Base-by-base conservation (phyloP, 805 yeast genomes). In the Kodamaea neixiangensis region DNA sequence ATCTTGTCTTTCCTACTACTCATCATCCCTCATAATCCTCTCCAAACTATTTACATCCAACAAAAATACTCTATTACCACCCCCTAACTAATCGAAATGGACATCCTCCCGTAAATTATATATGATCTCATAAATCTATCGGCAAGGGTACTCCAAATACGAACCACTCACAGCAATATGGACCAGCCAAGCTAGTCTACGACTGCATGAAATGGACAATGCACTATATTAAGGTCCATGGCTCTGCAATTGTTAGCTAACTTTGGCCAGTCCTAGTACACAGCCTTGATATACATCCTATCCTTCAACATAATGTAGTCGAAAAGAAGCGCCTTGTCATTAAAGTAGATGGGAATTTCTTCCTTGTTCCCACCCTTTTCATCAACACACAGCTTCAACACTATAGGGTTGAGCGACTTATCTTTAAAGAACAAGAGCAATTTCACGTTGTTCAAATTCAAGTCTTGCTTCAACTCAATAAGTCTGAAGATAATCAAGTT, bases 241-340 rank as follows among this genome's bases (percentile, higher is more conserved):
- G 31, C 31, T 25, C 31, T 37, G 41, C 41, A 37, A 37, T 37
- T 18, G 17, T 37, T 19, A 37, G 15, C 4, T 37, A 37, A 9
- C 11, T 22, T 22, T 22, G 13, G 13, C 17, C 13, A 31, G 19
- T 5, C 17, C 44, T 38, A 46, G 15, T 33, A 31, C 35, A 50
- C 48, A 1, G 65, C 70, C 50, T 52, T 54, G 18, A 66, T 49
- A 44, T 57, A 64, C 10, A 66, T 51, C 46, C 56, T 61, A 25
- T 54, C 55, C 51, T 60, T 60, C 20, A 51, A 44, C 50, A 49
- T 52, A 18, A 66, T 51, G 45, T 65, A 65, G 46, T 65, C 69
- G 55, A 60, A 50, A 21, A 60, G 47, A 21, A 62, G 48, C 4
- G 52, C 58, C 15, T 56, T 50, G 25, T 50, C 52, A 18, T 44